Conservation (phyloP, 495 filamentous ascomycete species). For the Neurospora intermedia region DNA sequence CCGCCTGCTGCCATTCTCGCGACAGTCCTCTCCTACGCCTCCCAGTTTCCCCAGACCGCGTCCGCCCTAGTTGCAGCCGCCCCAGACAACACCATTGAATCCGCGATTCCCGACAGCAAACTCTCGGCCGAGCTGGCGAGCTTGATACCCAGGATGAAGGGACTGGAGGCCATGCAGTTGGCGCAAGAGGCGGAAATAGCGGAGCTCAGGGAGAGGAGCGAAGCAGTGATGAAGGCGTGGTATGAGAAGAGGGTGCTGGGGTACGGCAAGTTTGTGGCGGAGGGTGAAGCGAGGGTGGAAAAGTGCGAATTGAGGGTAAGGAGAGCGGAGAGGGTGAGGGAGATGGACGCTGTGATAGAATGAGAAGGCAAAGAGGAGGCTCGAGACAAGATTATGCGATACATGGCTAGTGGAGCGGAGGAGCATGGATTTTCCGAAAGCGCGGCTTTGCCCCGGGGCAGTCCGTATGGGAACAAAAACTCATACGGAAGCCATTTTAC, state of each 20-base stretch:
- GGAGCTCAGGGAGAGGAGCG: conserved; percentile 61
- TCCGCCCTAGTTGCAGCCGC: conserved; percentile 66
- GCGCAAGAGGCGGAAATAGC: conserved; percentile 63
- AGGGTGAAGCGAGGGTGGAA: conserved; percentile 59
- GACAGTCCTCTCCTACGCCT: conserved; percentile 64
- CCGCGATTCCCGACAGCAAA: conserved; percentile 60
- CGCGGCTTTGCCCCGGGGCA: background rate
- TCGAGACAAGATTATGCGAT: background rate
- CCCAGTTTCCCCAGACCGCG: conserved; percentile 62
- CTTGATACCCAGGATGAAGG: conserved; percentile 60
- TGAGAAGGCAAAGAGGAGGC: background rate
- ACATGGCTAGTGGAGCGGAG: background rate
- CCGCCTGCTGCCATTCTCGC: conserved; percentile 41
- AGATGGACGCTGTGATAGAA: conserved; percentile 8
- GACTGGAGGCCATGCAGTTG: conserved; percentile 52
- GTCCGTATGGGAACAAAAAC: background rate
- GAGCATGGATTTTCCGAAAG: background rate
- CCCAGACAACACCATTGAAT: conserved; percentile 39
- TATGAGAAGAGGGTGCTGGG: conserved; percentile 63
- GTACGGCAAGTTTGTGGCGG: conserved; percentile 60
- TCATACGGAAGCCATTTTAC: background rate
- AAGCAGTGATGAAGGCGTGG: conserved; percentile 64
- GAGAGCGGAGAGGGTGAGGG: conserved; percentile 39
- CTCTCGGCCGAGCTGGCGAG: conserved; percentile 56
- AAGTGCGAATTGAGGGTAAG: conserved; percentile 55